Base-by-base conservation (phyloP, 176 grass and related monocot genomes). In the Musa itinerans region DNA sequence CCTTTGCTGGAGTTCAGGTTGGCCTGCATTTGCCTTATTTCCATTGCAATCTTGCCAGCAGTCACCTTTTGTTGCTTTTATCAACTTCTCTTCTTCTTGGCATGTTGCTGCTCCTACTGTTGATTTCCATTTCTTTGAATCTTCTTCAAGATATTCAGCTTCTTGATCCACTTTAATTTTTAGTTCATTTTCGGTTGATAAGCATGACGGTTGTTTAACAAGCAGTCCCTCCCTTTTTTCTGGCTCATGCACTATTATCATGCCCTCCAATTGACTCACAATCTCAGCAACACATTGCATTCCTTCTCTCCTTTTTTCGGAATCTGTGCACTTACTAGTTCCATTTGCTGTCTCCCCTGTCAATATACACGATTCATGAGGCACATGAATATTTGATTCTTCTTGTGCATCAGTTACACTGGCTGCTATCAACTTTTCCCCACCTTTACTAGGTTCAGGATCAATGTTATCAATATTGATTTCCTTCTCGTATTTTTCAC, bases 91-190 rank as follows among this genome's bases (percentile, higher is more conserved):
- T 16, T 78, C 76, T 77, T 83, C 73, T 57, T 26, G 57, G 70
- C 81, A 43, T 65, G 17, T 75, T 66, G 27, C 64, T 52, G 61
- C 81, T 67, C 68, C 80, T 52, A 82, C 67, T 78, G 63, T 43
- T 68, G 85, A 72, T 87, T 65, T 75, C 54, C 75, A n/a, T 63
- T 76, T 80, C 74, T 76, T 65, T 59, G 57, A 52, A 65, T 81
- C 53, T 51, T 71, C n/a, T 19, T 72, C 69, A 57, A 61, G 25
- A 77, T 77, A 16, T 50, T 71, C 63, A 76, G 52, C 53, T 68
- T 80, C 56, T 69, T 73, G 72, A 68, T 69, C 74, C 20, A 19
- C 50, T 73, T 80, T n/a, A 19, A n/a, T 12, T 63, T 16, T 64
- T 9, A 26, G 20, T 0, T 52, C 79, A 70, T 49, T 63, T 81